phyloP scores from a whole-genome alignment of 306 rosid species.

The Parietaria judaica region DNA sequence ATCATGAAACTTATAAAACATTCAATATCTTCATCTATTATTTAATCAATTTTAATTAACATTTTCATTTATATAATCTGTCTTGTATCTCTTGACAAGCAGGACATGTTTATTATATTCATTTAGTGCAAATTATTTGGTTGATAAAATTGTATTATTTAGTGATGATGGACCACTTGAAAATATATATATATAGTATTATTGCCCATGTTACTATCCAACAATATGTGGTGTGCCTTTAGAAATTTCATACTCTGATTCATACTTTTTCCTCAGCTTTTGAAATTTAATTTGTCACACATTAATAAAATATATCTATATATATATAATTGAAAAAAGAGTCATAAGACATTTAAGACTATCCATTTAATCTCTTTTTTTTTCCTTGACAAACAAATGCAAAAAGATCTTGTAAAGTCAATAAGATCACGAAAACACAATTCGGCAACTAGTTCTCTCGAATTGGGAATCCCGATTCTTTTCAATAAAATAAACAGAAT shows the following conservation, averaged over 20 bases:
- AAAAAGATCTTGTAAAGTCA: not conserved
- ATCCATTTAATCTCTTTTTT: no score
- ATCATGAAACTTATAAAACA: not conserved
- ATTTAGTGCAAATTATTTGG: not conserved
- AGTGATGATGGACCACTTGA: not conserved
- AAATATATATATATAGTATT: not conserved
- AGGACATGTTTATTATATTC: not conserved
- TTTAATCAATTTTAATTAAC: not conserved
- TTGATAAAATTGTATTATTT: not conserved
- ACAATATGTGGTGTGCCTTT: slow-evolving; percentile 7
- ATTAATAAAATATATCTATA: not conserved
- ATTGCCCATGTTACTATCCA: slow-evolving; percentile 8
- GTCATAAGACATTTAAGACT: no score
- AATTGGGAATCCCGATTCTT: not conserved
- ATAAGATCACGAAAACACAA: no score
- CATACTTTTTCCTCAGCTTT: slow-evolving; percentile 6
- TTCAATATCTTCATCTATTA: not conserved
- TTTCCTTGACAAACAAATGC: not conserved
- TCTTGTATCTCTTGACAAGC: not conserved
- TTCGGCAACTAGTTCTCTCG: no score
- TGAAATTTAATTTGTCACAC: slow-evolving; percentile 17
- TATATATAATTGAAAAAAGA: not conserved
- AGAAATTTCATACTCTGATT: not conserved
- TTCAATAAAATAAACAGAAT: no score
- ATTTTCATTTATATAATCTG: not conserved